Evolutionary conservation across 441 rosid genomes (phyloP).

Genomic region (Populus hybrid): DNA sequence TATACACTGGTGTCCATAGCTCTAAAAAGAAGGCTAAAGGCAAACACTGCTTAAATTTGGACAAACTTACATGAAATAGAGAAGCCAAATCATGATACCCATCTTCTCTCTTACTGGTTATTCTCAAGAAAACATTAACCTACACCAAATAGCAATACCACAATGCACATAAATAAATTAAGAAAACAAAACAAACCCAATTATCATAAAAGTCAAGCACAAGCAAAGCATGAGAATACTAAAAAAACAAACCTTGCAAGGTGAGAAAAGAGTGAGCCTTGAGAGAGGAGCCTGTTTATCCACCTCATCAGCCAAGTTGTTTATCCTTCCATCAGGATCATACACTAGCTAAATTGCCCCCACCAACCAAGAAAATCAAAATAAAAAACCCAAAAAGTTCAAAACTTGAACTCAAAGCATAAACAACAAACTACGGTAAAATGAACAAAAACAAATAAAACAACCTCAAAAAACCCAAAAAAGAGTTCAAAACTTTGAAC

Average conservation of each 20-base stretch:
- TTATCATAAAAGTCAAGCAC: neutral
- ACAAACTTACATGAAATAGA: slow-evolving; percentile 76
- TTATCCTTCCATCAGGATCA: slow-evolving; percentile 76
- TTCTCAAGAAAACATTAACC: slow-evolving; percentile 93
- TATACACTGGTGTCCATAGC: neutral
- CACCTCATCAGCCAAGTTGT: slow-evolving; percentile 71
- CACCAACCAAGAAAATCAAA: slow-evolving; percentile 13
- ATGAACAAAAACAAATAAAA: slow-evolving; percentile 8
- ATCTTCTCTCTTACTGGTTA: slow-evolving; percentile 77
- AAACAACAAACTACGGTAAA: neutral
- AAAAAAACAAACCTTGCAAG: slow-evolving; percentile 69
- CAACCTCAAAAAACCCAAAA: neutral
- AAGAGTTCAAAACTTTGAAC: neutral
- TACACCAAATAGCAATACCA: slow-evolving; percentile 24
- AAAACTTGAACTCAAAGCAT: neutral
- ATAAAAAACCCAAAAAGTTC: neutral
- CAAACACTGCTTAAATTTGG: neutral
- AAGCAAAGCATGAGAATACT: slow-evolving; percentile 3
- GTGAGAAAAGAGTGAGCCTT: slow-evolving; percentile 87
- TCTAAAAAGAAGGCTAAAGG: neutral
- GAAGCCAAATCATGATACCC: slow-evolving; percentile 96
- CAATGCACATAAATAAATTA: neutral
- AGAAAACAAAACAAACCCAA: neutral
- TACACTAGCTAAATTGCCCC: slow-evolving; percentile 56
- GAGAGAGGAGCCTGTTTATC: slow-evolving; percentile 87